phyloP scores from a whole-genome alignment of 78 protist species.

The Cavenderia fasciculata region DNA sequence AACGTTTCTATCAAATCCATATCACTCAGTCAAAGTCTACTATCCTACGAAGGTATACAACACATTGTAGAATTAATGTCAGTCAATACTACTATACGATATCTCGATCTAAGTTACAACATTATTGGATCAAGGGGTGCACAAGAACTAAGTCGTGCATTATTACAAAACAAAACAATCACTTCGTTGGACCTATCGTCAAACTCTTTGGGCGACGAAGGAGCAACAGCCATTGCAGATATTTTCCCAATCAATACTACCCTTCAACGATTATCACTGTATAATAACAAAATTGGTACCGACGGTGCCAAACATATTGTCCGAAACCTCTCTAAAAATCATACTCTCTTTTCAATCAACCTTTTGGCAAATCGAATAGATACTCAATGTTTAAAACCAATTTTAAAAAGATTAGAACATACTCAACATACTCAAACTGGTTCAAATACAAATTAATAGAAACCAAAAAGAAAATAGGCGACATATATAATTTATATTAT shows the following conservation, averaged over 20 bases:
- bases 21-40: slow-evolving; percentile 18
- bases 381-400: slow-evolving; percentile 34
- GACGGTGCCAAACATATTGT: slow-evolving; percentile 49
- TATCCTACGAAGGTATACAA: slow-evolving; percentile 28
- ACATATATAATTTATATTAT: too few relatives aligned
- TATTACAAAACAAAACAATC: slow-evolving; percentile 23
- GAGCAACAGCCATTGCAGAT: slow-evolving; percentile 14
- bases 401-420: slow-evolving; percentile 48
- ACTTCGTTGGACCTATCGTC: slow-evolving; percentile 52
- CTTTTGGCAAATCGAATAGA: slow-evolving; percentile 50
- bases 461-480: too few relatives aligned
- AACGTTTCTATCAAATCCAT: slow-evolving; percentile 32
- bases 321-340: slow-evolving; percentile 48
- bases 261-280: slow-evolving; percentile 30
- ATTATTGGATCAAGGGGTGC: slow-evolving; percentile 54
- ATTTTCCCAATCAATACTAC: slow-evolving; percentile 43
- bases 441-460: not conserved
- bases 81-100: not conserved
- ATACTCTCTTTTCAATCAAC: slow-evolving; percentile 45
- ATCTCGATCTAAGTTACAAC: slow-evolving; percentile 36
- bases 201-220: slow-evolving; percentile 37
- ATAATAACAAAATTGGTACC: slow-evolving; percentile 53
- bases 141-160: not conserved
- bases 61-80: not conserved
- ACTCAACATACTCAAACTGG: not conserved